phyloP scores from a whole-genome alignment of 139 green algal species.

The Closterium sp. region DNA sequence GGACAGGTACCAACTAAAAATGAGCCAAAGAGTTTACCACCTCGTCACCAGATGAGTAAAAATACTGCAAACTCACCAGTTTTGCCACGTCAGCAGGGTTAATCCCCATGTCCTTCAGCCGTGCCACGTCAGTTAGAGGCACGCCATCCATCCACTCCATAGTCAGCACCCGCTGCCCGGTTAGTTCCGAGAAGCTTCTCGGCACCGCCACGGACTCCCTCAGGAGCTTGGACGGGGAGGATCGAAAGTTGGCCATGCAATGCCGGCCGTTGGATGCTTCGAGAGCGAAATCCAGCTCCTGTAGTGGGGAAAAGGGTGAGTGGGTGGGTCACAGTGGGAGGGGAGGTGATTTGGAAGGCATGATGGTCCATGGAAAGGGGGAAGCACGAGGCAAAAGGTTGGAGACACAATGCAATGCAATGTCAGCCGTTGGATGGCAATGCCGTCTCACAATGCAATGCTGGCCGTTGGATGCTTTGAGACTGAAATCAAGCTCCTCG shows the following conservation, averaged over 20 bases:
- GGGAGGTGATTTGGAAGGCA: too few species aligned
- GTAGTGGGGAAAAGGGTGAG: background rate
- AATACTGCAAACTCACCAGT: constrained; percentile 58
- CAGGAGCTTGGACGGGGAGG: constrained; percentile 13
- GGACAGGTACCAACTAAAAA: too few species aligned
- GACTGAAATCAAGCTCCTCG: background rate
- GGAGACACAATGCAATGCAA: background rate
- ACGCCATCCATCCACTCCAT: constrained; percentile 86
- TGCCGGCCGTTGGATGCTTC: constrained; percentile 72
- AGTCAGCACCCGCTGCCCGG: constrained; percentile 69
- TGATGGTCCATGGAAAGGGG: too few species aligned
- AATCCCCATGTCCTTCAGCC: constrained; percentile 44
- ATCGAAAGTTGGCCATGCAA: constrained; percentile 66
- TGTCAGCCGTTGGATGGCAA: too few species aligned
- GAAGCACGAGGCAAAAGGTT: background rate
- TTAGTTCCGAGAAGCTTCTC: constrained; percentile 54
- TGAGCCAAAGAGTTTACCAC: too few species aligned
- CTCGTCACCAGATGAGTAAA: too few species aligned
- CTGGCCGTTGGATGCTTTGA: background rate
- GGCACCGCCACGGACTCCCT: constrained; percentile 55
- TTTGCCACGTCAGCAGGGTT: constrained; percentile 59
- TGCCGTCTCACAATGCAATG: background rate
- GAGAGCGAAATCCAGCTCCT: constrained; percentile 72
- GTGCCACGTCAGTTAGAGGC: constrained; percentile 52
- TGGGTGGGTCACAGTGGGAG: too few species aligned